Conservation (phyloP, 73 alveolate species). For the Stentor coeruleus region DNA sequence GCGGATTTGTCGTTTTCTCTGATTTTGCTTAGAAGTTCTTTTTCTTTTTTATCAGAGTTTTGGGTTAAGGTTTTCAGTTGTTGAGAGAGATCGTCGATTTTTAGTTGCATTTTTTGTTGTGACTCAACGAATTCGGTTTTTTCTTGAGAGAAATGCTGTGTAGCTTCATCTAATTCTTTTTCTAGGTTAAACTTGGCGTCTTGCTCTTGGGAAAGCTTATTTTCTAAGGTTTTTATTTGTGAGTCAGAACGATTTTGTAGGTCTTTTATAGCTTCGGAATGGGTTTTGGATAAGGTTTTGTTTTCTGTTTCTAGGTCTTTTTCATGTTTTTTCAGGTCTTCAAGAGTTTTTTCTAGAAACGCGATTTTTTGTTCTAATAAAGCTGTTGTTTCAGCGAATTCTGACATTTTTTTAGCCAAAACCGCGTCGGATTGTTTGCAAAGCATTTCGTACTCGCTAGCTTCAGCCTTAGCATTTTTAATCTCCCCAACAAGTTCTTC, state of each 20-base stretch:
- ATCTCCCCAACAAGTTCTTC: background rate
- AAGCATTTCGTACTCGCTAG: background rate
- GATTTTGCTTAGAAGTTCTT: background rate
- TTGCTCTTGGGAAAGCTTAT: background rate
- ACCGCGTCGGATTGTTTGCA: background rate
- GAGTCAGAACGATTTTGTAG: background rate
- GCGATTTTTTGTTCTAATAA: background rate
- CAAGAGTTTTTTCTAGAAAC: background rate
- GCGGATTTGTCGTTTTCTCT: background rate
- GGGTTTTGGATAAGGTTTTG: background rate
- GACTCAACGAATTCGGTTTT: background rate
- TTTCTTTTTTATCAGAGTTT: constrained; percentile 8
- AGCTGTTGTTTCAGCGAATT: background rate
- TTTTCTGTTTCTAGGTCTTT: background rate
- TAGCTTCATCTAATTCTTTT: background rate
- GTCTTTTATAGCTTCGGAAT: background rate
- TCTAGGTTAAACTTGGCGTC: background rate
- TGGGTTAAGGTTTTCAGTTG: background rate
- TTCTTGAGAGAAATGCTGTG: background rate
- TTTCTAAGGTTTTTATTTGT: background rate
- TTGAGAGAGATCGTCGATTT: background rate
- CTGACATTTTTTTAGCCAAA: background rate
- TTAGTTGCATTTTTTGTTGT: background rate
- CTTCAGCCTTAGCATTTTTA: too few relatives aligned
- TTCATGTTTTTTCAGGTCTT: background rate